phyloP scores from a whole-genome alignment of 345 rosid species.

The Lepidium didymum region DNA sequence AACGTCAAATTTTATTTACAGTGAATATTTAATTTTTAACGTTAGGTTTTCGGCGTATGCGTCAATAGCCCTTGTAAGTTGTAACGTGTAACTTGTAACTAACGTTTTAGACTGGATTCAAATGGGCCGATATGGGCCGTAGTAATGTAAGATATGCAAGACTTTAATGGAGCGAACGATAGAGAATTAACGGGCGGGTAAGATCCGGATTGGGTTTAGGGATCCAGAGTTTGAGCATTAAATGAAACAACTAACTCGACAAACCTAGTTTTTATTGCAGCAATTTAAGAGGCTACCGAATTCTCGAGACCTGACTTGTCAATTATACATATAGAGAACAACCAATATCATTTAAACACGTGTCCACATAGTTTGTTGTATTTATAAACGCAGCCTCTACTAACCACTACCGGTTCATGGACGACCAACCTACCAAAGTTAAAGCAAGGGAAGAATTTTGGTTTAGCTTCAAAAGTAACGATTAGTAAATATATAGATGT shows the following conservation, averaged over 20 bases:
- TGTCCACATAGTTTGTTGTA: background rate
- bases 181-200: background rate
- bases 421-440: background rate
- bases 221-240: background rate
- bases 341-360: background rate
- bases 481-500: background rate
- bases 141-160: background rate
- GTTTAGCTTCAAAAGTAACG: background rate
- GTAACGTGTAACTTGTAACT: no score
- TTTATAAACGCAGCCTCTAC: background rate
- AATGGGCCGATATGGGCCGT: background rate
- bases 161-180: background rate
- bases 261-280: background rate
- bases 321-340: background rate
- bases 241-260: background rate
- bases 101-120: background rate
- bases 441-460: background rate
- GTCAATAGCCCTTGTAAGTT: background rate
- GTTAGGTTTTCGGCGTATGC: background rate
- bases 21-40: background rate
- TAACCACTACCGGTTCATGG: slow-evolving; percentile 14
- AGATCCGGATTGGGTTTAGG: background rate
- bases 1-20: background rate
- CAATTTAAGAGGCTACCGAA: slow-evolving; percentile 12
- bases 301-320: background rate